Evolutionary conservation across 768 basidiomycete genomes (phyloP), one percentile per base, ranked within the genome.

Genomic region (Lactifluus subvellereus): DNA sequence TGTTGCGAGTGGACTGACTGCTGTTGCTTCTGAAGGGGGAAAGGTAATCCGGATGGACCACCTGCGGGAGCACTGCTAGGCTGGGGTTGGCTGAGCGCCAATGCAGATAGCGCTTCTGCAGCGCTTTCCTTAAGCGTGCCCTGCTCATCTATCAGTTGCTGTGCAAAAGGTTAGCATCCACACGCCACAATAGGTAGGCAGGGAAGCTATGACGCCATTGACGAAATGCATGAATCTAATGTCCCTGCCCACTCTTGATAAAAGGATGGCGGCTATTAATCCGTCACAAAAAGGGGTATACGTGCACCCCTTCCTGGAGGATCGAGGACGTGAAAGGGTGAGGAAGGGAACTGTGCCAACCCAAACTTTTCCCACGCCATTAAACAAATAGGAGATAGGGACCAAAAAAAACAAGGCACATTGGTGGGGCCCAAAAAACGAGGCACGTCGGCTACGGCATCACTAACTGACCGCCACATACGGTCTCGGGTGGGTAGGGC

Each of bases 61-160:
- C 64, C 59, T 9, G 66, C 60, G 32, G 55, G 60, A 22, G 52
- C 7, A n/a, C 27, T 57, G 50, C 33, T 45, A 3, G 52, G 14
- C 9, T 57, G 57, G 7, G 57, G 57, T 11, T 63, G 62, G 13
- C 62, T 45, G 13, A 63, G 62, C 16, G 62, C 43, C 52, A 75
- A 73, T 55, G 76, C 76, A 51, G 67, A 67, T 54, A 73, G 69
- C 3, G 68, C 65, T 58, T 74, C 72, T 2, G 71, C 70, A 37
- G 71, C 71, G 50, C 69, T 69, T 54, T 71, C 72, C 67, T 67
- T 73, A 66, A 60, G 72, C 40, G 64, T 70, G 59, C 61, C 66
- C 50, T 64, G 64, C 20, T 67, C 64, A 42, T 64, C 62, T 43
- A 61, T 59, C 49, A 65, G 51, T 48, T 66, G 61, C 65, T 64